Evolutionary conservation across 768 basidiomycete genomes (phyloP).

Genomic region (Lentinula sp.): DNA sequence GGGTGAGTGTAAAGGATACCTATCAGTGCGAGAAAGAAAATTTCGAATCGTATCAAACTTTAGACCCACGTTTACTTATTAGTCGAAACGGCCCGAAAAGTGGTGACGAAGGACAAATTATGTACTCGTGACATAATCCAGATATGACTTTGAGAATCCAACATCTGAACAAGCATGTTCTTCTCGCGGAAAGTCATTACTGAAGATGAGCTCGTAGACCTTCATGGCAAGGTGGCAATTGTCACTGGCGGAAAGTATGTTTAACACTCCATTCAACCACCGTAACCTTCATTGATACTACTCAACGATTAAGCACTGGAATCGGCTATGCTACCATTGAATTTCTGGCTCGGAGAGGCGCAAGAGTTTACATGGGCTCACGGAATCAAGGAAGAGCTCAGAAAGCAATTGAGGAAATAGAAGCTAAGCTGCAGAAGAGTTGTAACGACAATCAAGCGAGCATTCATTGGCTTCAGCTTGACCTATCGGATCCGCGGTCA

Average conservation of each 20-base stretch:
- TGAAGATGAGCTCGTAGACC: too few species aligned
- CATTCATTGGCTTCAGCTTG: constrained; percentile 29
- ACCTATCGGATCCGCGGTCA: constrained; percentile 32
- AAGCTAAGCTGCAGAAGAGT: background rate
- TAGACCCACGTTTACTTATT: too few species aligned
- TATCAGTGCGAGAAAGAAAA: too few species aligned
- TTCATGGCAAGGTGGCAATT: constrained; percentile 35
- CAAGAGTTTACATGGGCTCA: constrained; percentile 31
- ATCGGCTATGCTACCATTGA: background rate
- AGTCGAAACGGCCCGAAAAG: too few species aligned
- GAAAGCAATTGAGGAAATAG: constrained; percentile 22
- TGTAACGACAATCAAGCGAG: constrained; percentile 12
- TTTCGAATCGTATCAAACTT: too few species aligned
- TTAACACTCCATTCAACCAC: background rate
- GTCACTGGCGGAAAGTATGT: constrained; percentile 45
- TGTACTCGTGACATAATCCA: too few species aligned
- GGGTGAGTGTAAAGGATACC: too few species aligned
- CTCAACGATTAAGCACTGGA: background rate
- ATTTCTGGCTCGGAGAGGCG: constrained; percentile 29
- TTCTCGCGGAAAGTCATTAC: too few species aligned
- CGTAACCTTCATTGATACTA: constrained; percentile 1
- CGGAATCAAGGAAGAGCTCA: constrained; percentile 24
- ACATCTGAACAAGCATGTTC: too few species aligned
- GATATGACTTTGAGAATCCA: too few species aligned
- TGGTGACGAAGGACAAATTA: too few species aligned